phyloP scores from a whole-genome alignment of 75 land plant genomes.

The Chamaecyparis obtusa region DNA sequence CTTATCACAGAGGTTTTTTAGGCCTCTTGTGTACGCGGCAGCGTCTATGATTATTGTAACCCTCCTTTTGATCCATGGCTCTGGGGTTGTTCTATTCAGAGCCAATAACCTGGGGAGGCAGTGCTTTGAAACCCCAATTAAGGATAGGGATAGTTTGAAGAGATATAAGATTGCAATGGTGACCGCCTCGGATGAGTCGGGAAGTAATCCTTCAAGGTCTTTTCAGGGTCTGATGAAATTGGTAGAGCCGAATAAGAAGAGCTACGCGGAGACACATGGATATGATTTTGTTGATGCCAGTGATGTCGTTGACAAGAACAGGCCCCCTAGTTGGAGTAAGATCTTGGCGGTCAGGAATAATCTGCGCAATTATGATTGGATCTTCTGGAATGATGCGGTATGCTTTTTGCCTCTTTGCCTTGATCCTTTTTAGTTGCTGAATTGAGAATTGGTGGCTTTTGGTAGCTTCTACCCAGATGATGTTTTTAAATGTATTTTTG shows the following conservation, averaged over 20 bases:
- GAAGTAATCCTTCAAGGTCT: slow-evolving; percentile 15
- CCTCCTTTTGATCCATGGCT: slow-evolving; percentile 8
- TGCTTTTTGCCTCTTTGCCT: slow-evolving; percentile 7
- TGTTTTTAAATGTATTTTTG: neutral
- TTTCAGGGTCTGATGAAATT: slow-evolving; percentile 59
- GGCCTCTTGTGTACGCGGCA: neutral
- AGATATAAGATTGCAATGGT: slow-evolving; percentile 54
- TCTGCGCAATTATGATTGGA: slow-evolving; percentile 52
- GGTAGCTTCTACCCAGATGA: neutral
- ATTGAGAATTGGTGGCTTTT: neutral
- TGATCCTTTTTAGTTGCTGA: neutral
- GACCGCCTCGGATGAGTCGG: slow-evolving; percentile 49
- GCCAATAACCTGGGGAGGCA: slow-evolving; percentile 63
- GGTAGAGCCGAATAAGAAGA: slow-evolving; percentile 48
- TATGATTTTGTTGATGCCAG: slow-evolving; percentile 60
- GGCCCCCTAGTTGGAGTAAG: slow-evolving; percentile 80
- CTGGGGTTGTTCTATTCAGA: slow-evolving; percentile 40
- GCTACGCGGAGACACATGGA: slow-evolving; percentile 46
- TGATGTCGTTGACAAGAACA: slow-evolving; percentile 33
- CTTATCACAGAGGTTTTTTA: slow-evolving; percentile 8
- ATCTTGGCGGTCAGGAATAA: slow-evolving; percentile 47
- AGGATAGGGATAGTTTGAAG: neutral
- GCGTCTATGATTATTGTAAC: neutral
- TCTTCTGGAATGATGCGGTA: slow-evolving; percentile 80
- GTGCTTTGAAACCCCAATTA: slow-evolving; percentile 21